Evolutionary conservation across 352 stramenopile genomes (phyloP).

Genomic region (Globisporangium spinosum): DNA sequence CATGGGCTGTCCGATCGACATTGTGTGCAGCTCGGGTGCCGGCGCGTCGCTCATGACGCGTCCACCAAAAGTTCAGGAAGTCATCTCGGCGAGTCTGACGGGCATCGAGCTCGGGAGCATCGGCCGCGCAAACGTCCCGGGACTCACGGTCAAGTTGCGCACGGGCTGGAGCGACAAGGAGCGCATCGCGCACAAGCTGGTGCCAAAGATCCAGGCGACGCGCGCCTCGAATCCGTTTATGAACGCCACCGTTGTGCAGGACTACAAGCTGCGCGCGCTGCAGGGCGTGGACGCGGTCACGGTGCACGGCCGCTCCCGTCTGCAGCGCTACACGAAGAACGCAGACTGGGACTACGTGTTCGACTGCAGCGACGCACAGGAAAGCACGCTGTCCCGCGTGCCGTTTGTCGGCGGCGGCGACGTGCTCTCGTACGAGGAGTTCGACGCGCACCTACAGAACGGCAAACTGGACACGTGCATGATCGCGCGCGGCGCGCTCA

Average conservation of each 20-base stretch:
- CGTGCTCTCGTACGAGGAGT: slow-evolving; percentile 84
- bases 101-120: slow-evolving; percentile 70
- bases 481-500: slow-evolving; percentile 92
- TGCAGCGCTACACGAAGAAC: slow-evolving; percentile 97
- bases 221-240: slow-evolving; percentile 61
- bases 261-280: slow-evolving; percentile 61
- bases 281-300: slow-evolving; percentile 74
- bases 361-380: slow-evolving; percentile 75
- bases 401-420: slow-evolving; percentile 93
- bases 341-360: slow-evolving; percentile 99
- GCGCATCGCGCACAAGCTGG: slow-evolving; percentile 92
- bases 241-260: slow-evolving; percentile 70
- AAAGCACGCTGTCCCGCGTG: slow-evolving; percentile 37
- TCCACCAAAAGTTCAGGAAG: slow-evolving; percentile 84
- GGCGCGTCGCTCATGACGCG: slow-evolving; percentile 94
- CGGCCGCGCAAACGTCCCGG: slow-evolving; percentile 35
- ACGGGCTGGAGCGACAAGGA: slow-evolving; percentile 96
- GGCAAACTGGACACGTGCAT: slow-evolving; percentile 88
- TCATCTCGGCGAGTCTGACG: slow-evolving; percentile 87
- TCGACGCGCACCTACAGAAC: slow-evolving; percentile 78
- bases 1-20: slow-evolving; percentile 98
- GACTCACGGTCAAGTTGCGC: slow-evolving; percentile 97
- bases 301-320: slow-evolving; percentile 95
- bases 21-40: slow-evolving; percentile 85
- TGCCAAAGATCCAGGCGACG: slow-evolving; percentile 86